Base-by-base conservation (phyloP, 495 filamentous ascomycete species). In the Saxispiralis lemnorum region DNA sequence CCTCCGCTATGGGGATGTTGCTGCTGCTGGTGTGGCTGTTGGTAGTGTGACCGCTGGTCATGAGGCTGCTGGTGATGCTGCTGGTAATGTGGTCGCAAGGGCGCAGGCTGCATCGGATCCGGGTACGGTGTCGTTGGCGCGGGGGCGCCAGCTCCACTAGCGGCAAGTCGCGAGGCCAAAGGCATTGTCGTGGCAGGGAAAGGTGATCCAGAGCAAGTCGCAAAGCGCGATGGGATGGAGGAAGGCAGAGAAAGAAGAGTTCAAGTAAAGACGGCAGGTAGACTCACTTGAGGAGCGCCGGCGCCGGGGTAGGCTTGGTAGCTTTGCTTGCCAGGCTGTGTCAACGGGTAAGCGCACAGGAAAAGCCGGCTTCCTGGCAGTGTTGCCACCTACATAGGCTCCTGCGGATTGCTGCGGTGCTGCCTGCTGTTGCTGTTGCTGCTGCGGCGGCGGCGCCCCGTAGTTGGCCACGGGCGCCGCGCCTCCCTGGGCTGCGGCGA, bases 251-350 rank as follows among this genome's bases (percentile, higher is more conserved):
- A 19, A 33, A 11, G 24, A 40, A 44, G 46, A 20, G 16, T n/a
- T n/a, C n/a, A 0, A 44, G 35, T 38, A 19, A 34, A 20, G 49
- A 46, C 10, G 24, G 40, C 46, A 32, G 39, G 41, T 10, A 44
- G 14, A 39, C 31, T 46, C 40, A 51, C 33, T 18, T 31, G 35
- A 40, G 31, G 19, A 18, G 13, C 37, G 49, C 40, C 44, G 5
- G 24, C 24, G 17, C 39, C 46, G 5, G 49, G 49, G 42, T 56
- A 56, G 16, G 53, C 46, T 46, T 54, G 51, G 45, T 56, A 56
- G n/a, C 14, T 11, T 13, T 31, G 46, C 32, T 56, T 44, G 11
- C 51, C 47, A 17, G 51, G 54, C 54, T 56, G 43, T 31, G 42
- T 33, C 40, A 43, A 41, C 18, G 4, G 12, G 13, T 35, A 17